Conservation (phyloP, 495 filamentous ascomycete genomes). For the Podospora sp. region DNA sequence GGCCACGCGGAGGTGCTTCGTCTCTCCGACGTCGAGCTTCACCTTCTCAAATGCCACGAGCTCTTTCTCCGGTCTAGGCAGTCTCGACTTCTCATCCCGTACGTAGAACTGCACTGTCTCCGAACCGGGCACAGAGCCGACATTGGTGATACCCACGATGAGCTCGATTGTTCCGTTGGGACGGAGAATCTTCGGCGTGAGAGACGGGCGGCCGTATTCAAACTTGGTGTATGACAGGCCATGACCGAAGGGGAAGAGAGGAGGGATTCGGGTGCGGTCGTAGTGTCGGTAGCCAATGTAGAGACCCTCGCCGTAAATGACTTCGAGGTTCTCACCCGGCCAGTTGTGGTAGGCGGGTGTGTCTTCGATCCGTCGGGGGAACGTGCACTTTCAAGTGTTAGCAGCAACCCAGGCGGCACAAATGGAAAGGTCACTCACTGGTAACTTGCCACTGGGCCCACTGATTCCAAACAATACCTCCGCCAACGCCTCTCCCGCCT, state of each 20-base stretch:
- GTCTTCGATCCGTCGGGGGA: constrained; percentile 73
- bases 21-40: constrained; percentile 67
- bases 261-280: constrained; percentile 65
- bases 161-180: constrained; percentile 60
- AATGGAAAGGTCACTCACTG: too few relatives aligned
- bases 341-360: constrained; percentile 85
- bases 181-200: constrained; percentile 51
- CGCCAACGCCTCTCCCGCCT: constrained; percentile 82
- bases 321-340: constrained; percentile 75
- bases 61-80: constrained; percentile 74
- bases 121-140: constrained; percentile 62
- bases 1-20: constrained; percentile 62
- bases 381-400: constrained; percentile 51
- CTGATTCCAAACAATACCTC: constrained; percentile 84
- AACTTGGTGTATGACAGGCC: constrained; percentile 84
- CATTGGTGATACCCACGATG: constrained; percentile 69
- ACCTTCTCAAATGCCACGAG: constrained; percentile 83
- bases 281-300: constrained; percentile 86
- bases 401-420: too few relatives aligned
- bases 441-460: constrained; percentile 86
- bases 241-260: constrained; percentile 80
- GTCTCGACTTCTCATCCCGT: constrained; percentile 52
- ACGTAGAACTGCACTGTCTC: constrained; percentile 85
- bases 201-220: constrained; percentile 62
- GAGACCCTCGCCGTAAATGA: constrained; percentile 81